Evolutionary conservation across 2,329 filamentous ascomycete species (phyloP), one percentile per base, ranked within the genome.

Genomic region (Diaporthe amygdali): DNA sequence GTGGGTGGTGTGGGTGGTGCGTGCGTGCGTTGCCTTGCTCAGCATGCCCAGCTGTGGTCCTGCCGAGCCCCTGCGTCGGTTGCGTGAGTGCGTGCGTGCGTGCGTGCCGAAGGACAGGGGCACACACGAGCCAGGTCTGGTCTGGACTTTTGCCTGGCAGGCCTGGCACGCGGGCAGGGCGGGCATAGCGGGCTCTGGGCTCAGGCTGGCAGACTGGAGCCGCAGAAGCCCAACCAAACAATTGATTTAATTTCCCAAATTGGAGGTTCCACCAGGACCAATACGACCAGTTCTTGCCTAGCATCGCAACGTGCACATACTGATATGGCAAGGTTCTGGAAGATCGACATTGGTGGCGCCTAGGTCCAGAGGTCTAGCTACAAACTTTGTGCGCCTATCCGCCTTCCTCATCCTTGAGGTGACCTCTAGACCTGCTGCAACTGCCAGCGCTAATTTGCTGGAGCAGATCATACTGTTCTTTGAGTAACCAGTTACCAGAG

Each of bases 141-240:
- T 64, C 59, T 64, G 59, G 59, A 49, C 55, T 61, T n/a, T n/a
- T 66, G 59, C 68, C 54, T 56, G 56, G 59, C 56, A 56, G 52
- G 46, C 34, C 39, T 68, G 39, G 51, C 30, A 25, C 34, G 51
- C 51, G 51, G 51, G 25, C 17, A 54, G 51, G 51, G 34, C 25
- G 30, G 51, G 51, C 30, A 54, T 54, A 54, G 51, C 41, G 41
- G 20, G 41, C 51, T 25, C 14, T 25, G 55, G 17, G 15, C 20
- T 39, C 37, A 39, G 54, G 54, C 54, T 37, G 32, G 54, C 25
- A 37, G 54, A 54, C 27, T 22, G 49, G 66, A 61, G 66, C 66
- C 52, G 52, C 66, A 68, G 52, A 51, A 47, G 66, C 66, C 52
- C 66, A 59, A 68, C 51, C 37, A 47, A 14, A 37, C 39, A 55